Conservation (phyloP, 352 stramenopile species). For the Pythium phragmitis region DNA sequence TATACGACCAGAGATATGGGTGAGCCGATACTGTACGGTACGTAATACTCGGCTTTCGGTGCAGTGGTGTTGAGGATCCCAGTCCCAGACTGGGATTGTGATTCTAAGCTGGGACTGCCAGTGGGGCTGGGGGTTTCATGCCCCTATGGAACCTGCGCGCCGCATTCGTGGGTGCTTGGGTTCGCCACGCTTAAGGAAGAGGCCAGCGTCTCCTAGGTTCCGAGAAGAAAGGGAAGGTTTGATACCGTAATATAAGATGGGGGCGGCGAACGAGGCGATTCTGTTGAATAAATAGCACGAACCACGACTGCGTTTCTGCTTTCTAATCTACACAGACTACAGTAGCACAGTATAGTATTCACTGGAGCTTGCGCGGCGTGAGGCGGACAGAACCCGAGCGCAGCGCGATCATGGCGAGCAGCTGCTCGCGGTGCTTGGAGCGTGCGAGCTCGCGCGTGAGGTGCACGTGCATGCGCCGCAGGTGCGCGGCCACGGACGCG, state of each 20-base stretch:
- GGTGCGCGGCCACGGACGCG: slow-evolving; percentile 34
- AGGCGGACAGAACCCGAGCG: slow-evolving; percentile 55
- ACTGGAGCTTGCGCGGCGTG: slow-evolving; percentile 33
- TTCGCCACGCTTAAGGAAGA: too few relatives aligned
- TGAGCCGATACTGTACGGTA: too few relatives aligned
- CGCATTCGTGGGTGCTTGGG: too few relatives aligned
- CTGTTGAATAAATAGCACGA: background rate
- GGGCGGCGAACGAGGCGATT: background rate
- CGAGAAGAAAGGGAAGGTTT: too few relatives aligned
- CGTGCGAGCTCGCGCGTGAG: slow-evolving; percentile 42
- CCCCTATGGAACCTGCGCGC: too few relatives aligned
- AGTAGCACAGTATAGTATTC: background rate
- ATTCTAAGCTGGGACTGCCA: too few relatives aligned
- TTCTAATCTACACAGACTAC: background rate
- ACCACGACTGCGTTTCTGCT: background rate
- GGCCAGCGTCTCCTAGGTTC: too few relatives aligned
- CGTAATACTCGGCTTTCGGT: too few relatives aligned
- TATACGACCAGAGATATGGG: slow-evolving; percentile 1
- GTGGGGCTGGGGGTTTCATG: too few relatives aligned
- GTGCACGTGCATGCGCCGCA: slow-evolving; percentile 41
- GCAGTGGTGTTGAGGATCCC: too few relatives aligned
- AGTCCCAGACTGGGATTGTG: too few relatives aligned
- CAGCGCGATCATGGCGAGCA: slow-evolving; percentile 49
- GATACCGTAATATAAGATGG: too few relatives aligned
- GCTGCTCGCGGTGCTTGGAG: slow-evolving; percentile 48